Evolutionary conservation across 257 asterid species (phyloP).

Genomic region (Echites panduratus): DNA sequence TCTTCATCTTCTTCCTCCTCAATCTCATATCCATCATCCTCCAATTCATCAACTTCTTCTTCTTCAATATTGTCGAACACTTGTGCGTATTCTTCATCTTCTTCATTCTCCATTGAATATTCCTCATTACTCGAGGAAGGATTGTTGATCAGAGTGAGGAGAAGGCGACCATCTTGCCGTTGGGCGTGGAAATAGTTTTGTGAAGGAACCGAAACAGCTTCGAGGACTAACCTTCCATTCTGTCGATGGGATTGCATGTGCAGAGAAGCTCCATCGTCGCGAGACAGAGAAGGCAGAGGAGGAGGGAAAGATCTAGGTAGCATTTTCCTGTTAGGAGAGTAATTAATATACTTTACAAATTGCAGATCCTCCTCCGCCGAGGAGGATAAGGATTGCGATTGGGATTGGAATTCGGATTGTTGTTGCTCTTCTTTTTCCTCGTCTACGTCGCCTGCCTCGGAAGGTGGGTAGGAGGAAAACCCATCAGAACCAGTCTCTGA

Average conservation of each 20-base stretch:
- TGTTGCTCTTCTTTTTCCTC: constrained; percentile 16
- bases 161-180: constrained; percentile 63
- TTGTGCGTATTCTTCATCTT: constrained; percentile 20
- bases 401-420: constrained; percentile 8
- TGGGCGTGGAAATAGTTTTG: constrained; percentile 47
- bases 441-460: constrained; percentile 28
- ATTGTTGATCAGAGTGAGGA: constrained; percentile 35
- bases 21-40: constrained; percentile 15
- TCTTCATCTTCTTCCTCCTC: constrained; percentile 8
- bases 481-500: constrained; percentile 82
- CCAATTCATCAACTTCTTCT: constrained; percentile 5
- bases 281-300: constrained; percentile 54
- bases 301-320: constrained; percentile 67
- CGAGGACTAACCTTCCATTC: constrained; percentile 66
- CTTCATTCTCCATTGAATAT: background rate
- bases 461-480: constrained; percentile 32
- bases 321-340: constrained; percentile 20
- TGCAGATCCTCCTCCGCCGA: constrained; percentile 15
- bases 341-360: constrained; percentile 30
- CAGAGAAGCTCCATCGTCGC: constrained; percentile 39
- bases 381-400: background rate
- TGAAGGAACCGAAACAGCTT: constrained; percentile 52
- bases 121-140: constrained; percentile 19
- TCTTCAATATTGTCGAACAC: constrained; percentile 29
- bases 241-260: constrained; percentile 54